Base-by-base conservation (phyloP, 2,329 filamentous ascomycete genomes). In the Microcyclosporella mali region DNA sequence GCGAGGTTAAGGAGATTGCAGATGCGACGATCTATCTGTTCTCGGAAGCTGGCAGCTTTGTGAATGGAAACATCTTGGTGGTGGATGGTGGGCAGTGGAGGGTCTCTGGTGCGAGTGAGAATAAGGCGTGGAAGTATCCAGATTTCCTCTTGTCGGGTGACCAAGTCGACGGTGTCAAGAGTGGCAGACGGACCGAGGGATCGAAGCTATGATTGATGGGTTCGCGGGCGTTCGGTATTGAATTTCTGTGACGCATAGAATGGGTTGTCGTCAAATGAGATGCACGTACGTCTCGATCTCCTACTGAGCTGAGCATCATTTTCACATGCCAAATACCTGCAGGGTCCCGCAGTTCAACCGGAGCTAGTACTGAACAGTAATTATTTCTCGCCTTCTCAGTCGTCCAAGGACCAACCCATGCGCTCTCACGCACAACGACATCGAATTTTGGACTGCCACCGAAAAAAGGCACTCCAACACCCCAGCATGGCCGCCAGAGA, bases 11-110 rank as follows among this genome's bases (percentile, higher is more conserved):
- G 52, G 90, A 98, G 60, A 88, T 98, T 57, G 85, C 88, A 0
- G 90, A 98, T 65, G 86, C 90, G 1, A 95, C 90, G 0, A 78
- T 97, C 0, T 98, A 82, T 57, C 65, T 97, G 42, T 92, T 95
- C 61, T 85, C 84, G 34, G 85, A 94, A 34, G 81, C 87, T 0
- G 90, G 83, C 1, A 88, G 83, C 61, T 95, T 85, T 63, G 80
- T 97, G 35, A 95, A 85, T 53, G 92, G 88, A 1, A 82, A 88
- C 53, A 78, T 80, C 2, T 67, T 95, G 28, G 85, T 94, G 25
- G 85, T 77, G 4, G 74, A 77, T 53, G 74, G 74, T 18, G 74
- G 71, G 2, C 64, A 68, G 18, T 78, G 74, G 74, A 70, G 70
- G 45, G 64, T 60, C 2, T 62, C 56, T 2, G 56, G 57, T 6